Percentiles rank a stretch among this genome's conserved stretches.
phyloP scores from a whole-genome alignment of 1,139 yeast genomes.

The Geotrichum australiense region DNA sequence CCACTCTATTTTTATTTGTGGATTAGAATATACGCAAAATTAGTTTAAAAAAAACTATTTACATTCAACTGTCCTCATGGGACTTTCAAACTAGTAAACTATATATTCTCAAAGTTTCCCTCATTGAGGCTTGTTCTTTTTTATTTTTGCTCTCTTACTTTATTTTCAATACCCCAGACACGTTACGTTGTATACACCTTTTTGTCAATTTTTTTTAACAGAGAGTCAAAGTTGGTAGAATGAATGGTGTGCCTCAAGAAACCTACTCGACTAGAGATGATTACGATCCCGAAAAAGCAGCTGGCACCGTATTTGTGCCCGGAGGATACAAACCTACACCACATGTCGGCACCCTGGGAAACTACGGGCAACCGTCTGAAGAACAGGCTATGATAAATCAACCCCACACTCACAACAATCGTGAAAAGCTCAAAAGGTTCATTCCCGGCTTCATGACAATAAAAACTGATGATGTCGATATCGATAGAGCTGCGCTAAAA shows the following conservation, averaged over 20 bases:
- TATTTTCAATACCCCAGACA: no score
- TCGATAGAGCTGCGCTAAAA: constrained; percentile 15
- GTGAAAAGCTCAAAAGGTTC: not conserved
- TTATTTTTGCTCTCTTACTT: no score
- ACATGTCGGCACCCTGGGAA: not conserved
- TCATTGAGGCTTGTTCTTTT: no score
- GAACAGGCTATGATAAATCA: not conserved
- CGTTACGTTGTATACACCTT: no score
- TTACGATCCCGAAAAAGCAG: not conserved
- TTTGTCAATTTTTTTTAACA: no score
- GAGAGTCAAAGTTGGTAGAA: no score
- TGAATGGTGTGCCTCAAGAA: not conserved
- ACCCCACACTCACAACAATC: not conserved
- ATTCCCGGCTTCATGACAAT: constrained; percentile 15
- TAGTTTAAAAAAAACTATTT: no score
- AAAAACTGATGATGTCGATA: constrained; percentile 7
- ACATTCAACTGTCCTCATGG: no score
- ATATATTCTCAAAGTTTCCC: no score
- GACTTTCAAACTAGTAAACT: no score
- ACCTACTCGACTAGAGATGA: not conserved
- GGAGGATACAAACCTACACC: not conserved
- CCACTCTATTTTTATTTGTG: no score
- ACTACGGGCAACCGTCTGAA: not conserved
- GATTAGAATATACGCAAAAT: no score
- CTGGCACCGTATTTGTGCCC: not conserved